Conservation (phyloP, 1,139 yeast genomes). For the Yamadazyma sp. region DNA sequence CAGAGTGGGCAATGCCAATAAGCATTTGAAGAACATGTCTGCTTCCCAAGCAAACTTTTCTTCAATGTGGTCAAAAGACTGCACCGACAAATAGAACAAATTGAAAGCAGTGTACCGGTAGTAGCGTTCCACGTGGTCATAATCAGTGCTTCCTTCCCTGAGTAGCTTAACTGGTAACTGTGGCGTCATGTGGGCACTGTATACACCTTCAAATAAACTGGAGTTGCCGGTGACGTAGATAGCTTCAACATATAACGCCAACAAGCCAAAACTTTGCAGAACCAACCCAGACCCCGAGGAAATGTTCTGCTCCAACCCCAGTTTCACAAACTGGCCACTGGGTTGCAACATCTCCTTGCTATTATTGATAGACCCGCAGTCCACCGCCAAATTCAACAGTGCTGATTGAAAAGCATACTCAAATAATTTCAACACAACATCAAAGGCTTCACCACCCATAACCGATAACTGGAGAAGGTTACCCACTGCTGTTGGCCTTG, state of each 20-base stretch:
- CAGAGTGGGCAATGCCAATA: slow-evolving; percentile 11
- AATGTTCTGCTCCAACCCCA: background rate
- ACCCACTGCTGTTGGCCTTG: background rate
- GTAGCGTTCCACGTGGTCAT: slow-evolving; percentile 23
- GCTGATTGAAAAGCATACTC: slow-evolving; percentile 2
- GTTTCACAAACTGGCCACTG: background rate
- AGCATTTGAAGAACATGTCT: slow-evolving; percentile 24
- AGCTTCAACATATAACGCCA: slow-evolving; percentile 22
- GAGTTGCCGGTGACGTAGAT: slow-evolving; percentile 27
- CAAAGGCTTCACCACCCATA: background rate
- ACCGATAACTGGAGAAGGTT: background rate
- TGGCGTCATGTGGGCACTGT: slow-evolving; percentile 20
- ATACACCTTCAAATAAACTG: slow-evolving; percentile 15
- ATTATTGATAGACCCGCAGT: slow-evolving; percentile 6
- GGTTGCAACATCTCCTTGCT: slow-evolving; percentile 1
- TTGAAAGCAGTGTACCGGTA: slow-evolving; percentile 35
- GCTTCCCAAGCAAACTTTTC: slow-evolving; percentile 21
- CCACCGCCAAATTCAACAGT: slow-evolving; percentile 4
- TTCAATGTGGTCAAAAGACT: slow-evolving; percentile 2
- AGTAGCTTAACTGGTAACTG: slow-evolving; percentile 23
- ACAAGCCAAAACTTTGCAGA: background rate
- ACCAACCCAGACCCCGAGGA: background rate
- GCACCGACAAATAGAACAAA: slow-evolving; percentile 22
- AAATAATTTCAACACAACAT: background rate
- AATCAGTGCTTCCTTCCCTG: slow-evolving; percentile 16